Base-by-base conservation (phyloP, 176 grass and related monocot genomes). In the Musa itinerans region DNA sequence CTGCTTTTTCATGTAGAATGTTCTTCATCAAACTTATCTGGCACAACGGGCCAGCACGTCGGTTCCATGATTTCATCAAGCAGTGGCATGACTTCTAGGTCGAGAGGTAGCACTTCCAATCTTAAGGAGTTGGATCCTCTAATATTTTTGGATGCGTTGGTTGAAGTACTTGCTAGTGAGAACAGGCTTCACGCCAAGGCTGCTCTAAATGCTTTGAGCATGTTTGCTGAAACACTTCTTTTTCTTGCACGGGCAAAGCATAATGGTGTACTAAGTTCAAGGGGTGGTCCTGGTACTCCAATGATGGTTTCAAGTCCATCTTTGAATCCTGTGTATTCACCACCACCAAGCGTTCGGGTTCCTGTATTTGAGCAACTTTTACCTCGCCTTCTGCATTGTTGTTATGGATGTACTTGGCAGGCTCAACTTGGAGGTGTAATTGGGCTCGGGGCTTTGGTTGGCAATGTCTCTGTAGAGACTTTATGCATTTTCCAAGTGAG, bases 231-330 rank as follows among this genome's bases (percentile, higher is more conserved):
- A 83, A 88, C 88, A 68, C 74, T 99, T 78, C 78, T 99, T 63
- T 92, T 99, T 86, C 84, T 99, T 81, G 91, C 95, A 58, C 75
- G 88, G 11, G 82, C 82, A 78, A 94, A 99, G 72, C 90, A 99
- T 78, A 82, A 89, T 84, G 91, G 91, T 82, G 70, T 84, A 70
- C 78, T 94, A 53, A 77, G 58, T 77, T 77, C 75, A 77, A 87
- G 86, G 80, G 95, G 95, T 48, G 95, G 88, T 53, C 95, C 95
- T 77, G 87, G 90, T 80, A 99, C 95, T 11, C 95, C 95, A 69
- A 99, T 99, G 91, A 70, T 94, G 24, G 95, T 99, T 57, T 99
- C 95, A 11, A 99, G 95, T 81, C 95, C 95, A 71, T 99, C 95
- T 69, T 61, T 99, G 54, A 99, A 99, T 87, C 95, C 95, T 66